phyloP scores from a whole-genome alignment of 768 basidiomycete genomes.

The Gelatoporia subvermispora region DNA sequence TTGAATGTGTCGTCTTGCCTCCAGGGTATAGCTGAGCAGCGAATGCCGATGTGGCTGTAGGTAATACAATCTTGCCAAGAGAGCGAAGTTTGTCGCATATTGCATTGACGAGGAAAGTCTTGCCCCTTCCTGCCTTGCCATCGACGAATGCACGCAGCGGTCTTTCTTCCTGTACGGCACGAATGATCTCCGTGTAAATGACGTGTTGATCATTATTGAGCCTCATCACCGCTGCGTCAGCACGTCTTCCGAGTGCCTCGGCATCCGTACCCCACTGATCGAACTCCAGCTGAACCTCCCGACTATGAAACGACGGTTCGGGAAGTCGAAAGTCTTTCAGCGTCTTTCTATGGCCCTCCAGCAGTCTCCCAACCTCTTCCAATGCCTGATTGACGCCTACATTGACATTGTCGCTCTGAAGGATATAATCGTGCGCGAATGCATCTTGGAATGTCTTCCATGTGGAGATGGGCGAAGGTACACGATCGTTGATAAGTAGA shows the following conservation, averaged over 20 bases:
- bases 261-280: constrained; percentile 16
- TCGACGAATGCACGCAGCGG: constrained; percentile 29
- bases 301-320: constrained; percentile 17
- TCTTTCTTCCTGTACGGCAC: constrained; percentile 6
- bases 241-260: constrained; percentile 5
- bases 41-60: constrained; percentile 35
- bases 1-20: constrained; percentile 34
- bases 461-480: constrained; percentile 17
- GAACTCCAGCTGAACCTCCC: constrained; percentile 26
- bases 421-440: constrained; percentile 19
- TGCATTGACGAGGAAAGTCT: constrained; percentile 33
- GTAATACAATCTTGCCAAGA: constrained; percentile 25
- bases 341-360: constrained; percentile 23
- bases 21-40: constrained; percentile 35
- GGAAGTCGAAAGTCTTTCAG: constrained; percentile 27
- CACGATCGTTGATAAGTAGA: constrained; percentile 30
- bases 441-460: constrained; percentile 25
- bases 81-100: constrained; percentile 28
- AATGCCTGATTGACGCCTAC: constrained; percentile 20
- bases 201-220: constrained; percentile 22
- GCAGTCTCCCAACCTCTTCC: constrained; percentile 15
- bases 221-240: constrained; percentile 5
- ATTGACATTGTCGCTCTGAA: constrained; percentile 11
- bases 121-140: constrained; percentile 37
- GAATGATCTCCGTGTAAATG: constrained; percentile 14